Base-by-base conservation (phyloP, 768 basidiomycete species). In the Serpula lacrymans region DNA sequence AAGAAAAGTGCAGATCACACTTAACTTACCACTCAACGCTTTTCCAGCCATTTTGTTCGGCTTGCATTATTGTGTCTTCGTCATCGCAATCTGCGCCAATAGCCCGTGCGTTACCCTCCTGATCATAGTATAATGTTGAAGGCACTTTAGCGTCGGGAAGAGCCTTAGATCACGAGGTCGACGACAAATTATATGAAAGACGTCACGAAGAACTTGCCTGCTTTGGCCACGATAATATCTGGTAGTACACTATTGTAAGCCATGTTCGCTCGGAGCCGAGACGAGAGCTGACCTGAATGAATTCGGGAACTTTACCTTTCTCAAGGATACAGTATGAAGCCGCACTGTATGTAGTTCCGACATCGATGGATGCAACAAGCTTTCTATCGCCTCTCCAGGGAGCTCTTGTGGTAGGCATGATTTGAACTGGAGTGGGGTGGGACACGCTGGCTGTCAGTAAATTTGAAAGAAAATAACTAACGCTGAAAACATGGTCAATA, bases 111-210 rank as follows among this genome's bases (percentile, higher is more conserved):
- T 27, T 25, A 2, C 71, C 74, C 14, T 58, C 43, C 7, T 46
- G 39, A 42, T 74, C 73, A 44, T 77, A 77, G 42, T 70, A 71
- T 10, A 77, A 41, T 23, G 73, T 56, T 0, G 72, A 70, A 0
- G 72, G 75, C 28, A 77, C 71, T 42, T 75, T 77, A 16, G 62
- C 67, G 38, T 74, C 68, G 5, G 68, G 13, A 65, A 55, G 4
- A 64, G 57, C n/a, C 71, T 67, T 43, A 72, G 72, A 1, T 64
- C 68, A 6, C 72, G 76, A 43, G 66, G 74, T 41, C 75, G 75
- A 24, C 10, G 33, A 17, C 18, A 39, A 34, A 34, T 12, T 8
- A 28, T 9, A 16, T 28, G 24, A 7, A n/a, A 7, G 12, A n/a
- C n/a, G n/a, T n/a, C n/a, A n/a, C n/a, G n/a, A n/a, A n/a, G n/a